Evolutionary conservation across 371 early-diverging fungal genomes (phyloP), one percentile per base, ranked within the genome.

Genomic region (Apophysomyces trapeziformis): DNA sequence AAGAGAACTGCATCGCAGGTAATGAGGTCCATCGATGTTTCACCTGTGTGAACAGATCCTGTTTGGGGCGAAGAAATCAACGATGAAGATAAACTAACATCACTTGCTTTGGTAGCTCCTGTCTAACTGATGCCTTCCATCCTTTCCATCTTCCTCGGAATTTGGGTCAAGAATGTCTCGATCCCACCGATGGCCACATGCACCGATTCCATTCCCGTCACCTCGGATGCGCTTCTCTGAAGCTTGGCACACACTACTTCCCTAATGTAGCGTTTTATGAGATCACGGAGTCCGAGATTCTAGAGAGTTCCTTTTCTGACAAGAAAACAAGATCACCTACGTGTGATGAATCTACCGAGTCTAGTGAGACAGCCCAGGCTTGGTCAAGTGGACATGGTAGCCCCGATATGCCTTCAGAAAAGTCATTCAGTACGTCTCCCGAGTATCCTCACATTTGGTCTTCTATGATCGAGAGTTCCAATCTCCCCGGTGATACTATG

Each of bases 271-370:
- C 71, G 1, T 77, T 80, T 43, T 81, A 73, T 63, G 78, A 81
- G 68, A 73, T 80, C 63, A 72, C 72, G 45, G 75, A 74, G 64
- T 80, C 76, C 68, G 80, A 80, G 73, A 79, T 74, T 72, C 74
- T 77, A 65, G 76, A 74, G 57, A 57, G 61, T 57, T 45, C 67
- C 14, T 62, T 56, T 45, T 59, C 66, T 44, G 61, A 61, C 16
- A 57, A 54, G 21, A 66, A 21, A 26, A 6, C 54, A 50, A 50
- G 54, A 50, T 50, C 54, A 21, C 54, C 54, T 18, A 8, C 54
- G 21, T 50, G 8, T 21, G 54, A 50, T 50, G 54, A 50, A 26
- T 50, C 54, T n/a, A 26, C 21, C 21, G 54, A 50, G 54, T 21
- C 54, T 26, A 50, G 21, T 26, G 54, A 50, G 21, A 21, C 21